Evolutionary conservation across 768 basidiomycete species (phyloP).

Genomic region (Pulveroboletus sp.): DNA sequence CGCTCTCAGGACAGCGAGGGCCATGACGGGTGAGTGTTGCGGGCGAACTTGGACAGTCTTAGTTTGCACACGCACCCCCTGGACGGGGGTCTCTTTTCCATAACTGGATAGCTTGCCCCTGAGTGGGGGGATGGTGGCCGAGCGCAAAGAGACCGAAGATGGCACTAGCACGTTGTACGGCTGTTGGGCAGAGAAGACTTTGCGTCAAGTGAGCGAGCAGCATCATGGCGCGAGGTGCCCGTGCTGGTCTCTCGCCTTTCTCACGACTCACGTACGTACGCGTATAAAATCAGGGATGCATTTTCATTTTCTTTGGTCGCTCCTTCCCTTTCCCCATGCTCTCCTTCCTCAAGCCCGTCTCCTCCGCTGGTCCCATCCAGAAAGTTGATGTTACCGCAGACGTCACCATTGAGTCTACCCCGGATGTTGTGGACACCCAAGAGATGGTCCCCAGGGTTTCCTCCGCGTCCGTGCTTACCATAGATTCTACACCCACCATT

Average conservation of each 20-base stretch:
- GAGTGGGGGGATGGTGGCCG: conserved; percentile 1
- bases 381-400: too few relatives aligned
- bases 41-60: not conserved
- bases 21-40: conserved; percentile 32
- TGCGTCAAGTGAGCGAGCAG: too few relatives aligned
- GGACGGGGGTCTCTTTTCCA: conserved; percentile 2
- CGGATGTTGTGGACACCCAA: not conserved
- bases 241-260: too few relatives aligned
- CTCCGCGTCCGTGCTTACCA: conserved; percentile 18
- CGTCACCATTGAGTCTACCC: not conserved
- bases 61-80: conserved; percentile 8
- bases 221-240: too few relatives aligned
- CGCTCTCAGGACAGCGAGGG: conserved; percentile 39
- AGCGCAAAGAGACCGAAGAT: not conserved
- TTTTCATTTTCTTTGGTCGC: too few relatives aligned
- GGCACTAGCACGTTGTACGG: too few relatives aligned
- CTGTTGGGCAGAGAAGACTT: too few relatives aligned
- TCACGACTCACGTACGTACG: too few relatives aligned
- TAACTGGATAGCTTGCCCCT: conserved; percentile 7
- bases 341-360: conserved; percentile 4
- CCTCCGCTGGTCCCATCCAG: not conserved
- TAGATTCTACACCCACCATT: conserved; percentile 23
- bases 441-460: conserved; percentile 14
- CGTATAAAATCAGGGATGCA: too few relatives aligned
- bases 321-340: too few relatives aligned